phyloP scores from a whole-genome alignment of 108 stramenopile species.

The Skeletonema grethae region DNA sequence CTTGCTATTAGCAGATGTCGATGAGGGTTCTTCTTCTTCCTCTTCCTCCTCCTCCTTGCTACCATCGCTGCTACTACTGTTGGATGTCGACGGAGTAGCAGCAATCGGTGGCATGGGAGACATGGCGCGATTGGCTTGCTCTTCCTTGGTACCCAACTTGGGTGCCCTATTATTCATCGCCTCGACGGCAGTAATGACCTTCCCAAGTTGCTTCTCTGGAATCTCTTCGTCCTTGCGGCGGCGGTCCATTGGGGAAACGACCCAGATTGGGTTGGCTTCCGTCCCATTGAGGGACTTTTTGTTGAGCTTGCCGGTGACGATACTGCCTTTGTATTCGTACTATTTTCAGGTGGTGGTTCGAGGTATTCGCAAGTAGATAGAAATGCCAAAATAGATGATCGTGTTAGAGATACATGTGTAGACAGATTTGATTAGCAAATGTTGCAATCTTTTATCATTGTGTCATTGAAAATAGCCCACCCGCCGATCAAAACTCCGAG shows the following conservation, averaged over 20 bases:
- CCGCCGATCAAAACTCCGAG: no score
- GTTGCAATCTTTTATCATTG: no score
- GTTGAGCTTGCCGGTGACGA: conserved; percentile 37
- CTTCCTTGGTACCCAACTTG: conserved; percentile 12
- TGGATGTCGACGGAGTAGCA: conserved; percentile 8
- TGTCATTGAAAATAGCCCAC: no score
- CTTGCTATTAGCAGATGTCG: background rate
- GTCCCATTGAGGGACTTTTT: conserved; percentile 20
- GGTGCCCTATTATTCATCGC: conserved; percentile 24
- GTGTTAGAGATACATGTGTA: background rate
- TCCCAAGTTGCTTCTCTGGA: conserved; percentile 29
- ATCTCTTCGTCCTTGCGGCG: conserved; percentile 43
- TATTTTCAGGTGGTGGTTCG: background rate
- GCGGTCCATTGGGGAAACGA: conserved; percentile 36
- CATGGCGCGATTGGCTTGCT: background rate
- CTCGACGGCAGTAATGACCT: conserved; percentile 21
- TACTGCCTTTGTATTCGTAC: conserved; percentile 42
- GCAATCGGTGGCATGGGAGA: conserved; percentile 4
- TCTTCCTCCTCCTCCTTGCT: background rate
- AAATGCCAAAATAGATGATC: conserved; percentile 7
- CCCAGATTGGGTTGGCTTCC: conserved; percentile 28
- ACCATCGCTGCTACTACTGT: conserved; percentile 17
- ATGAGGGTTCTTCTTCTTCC: background rate
- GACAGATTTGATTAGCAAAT: no score
- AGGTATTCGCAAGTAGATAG: background rate